phyloP scores from a whole-genome alignment of 305 asterid genomes.

The Solanum chacoense region DNA sequence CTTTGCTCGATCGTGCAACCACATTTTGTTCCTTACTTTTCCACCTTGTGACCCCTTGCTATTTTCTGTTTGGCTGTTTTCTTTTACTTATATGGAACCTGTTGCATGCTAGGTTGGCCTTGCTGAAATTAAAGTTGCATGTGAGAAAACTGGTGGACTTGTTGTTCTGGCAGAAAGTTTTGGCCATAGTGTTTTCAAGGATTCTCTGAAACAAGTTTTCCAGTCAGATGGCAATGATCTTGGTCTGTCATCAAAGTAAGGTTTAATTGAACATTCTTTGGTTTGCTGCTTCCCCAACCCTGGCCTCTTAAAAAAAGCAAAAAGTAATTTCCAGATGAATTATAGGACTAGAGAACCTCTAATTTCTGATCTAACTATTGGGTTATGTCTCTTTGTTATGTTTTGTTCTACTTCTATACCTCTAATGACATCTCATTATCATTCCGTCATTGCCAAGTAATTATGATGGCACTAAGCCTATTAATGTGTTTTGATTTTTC shows the following conservation, averaged over 20 bases:
- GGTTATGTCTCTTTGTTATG: not conserved
- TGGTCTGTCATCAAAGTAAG: conserved; percentile 91
- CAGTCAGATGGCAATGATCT: conserved; percentile 81
- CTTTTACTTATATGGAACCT: conserved; percentile 7
- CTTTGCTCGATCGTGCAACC: not conserved
- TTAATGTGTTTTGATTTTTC: not conserved
- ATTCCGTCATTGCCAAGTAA: not conserved
- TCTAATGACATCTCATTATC: not conserved
- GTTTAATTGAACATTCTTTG: conserved; percentile 8
- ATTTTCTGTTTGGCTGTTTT: not conserved
- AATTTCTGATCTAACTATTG: not conserved
- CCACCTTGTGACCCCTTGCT: not conserved
- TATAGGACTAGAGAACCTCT: not conserved
- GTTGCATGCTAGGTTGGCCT: conserved; percentile 66
- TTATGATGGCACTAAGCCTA: not conserved
- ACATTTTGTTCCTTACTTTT: not conserved
- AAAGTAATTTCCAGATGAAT: not conserved
- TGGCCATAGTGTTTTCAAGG: conserved; percentile 96
- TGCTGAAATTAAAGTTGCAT: conserved; percentile 90
- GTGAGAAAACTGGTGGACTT: conserved; percentile 94
- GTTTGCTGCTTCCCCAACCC: not conserved
- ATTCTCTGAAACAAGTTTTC: conserved; percentile 66
- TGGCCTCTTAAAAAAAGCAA: not conserved
- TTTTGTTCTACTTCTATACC: not conserved
- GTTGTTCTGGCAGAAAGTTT: conserved; percentile 97